These are phyloP conservation scores for Graphium sp. DNA, from an alignment of 2,329 filamentous ascomycete genomes.

Conservation along the genomic window DNA sequence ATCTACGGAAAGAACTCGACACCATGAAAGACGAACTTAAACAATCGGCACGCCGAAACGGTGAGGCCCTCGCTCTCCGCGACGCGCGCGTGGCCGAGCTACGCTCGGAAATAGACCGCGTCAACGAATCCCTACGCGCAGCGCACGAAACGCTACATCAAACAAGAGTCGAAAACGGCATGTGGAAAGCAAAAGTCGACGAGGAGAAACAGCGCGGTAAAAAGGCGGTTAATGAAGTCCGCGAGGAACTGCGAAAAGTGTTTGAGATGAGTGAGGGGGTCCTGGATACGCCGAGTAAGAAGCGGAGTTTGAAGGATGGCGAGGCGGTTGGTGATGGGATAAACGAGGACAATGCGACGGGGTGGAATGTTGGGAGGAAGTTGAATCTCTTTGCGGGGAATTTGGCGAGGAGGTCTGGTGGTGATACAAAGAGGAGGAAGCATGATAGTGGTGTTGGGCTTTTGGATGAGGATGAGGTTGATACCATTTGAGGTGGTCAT, in stretches of 20 bases:
- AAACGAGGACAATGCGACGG: constrained; percentile 3
- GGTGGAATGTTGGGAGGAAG: constrained; percentile 3
- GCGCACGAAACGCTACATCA: constrained; percentile 27
- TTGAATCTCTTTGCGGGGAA: constrained; percentile 10
- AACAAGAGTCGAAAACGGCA: constrained; percentile 27
- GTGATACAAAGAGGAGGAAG: constrained; percentile 22
- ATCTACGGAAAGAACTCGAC: constrained; percentile 3
- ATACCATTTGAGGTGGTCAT: too few species aligned
- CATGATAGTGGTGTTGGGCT: constrained; percentile 39
- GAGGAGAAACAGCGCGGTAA: constrained; percentile 21
- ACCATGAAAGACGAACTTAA: constrained; percentile 3
- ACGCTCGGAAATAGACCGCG: constrained; percentile 26
- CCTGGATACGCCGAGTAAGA: constrained; percentile 14
- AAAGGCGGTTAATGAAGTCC: constrained; percentile 29
- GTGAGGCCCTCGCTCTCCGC: constrained; percentile 27
- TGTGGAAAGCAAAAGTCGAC: constrained; percentile 16
- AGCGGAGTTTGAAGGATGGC: neutral
- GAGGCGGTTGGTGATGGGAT: neutral
- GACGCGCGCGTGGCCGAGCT: constrained; percentile 33
- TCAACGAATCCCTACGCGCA: constrained; percentile 24
- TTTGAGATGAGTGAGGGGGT: constrained; percentile 27
- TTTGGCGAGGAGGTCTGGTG: constrained; percentile 13
- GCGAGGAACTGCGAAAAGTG: constrained; percentile 30
- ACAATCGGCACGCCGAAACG: constrained; percentile 14
- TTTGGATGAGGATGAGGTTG: constrained; percentile 32